Evolutionary conservation across 257 asterid species (phyloP), one percentile per base, ranked within the genome.

Genomic region (Oldenlandia corymbosa): DNA sequence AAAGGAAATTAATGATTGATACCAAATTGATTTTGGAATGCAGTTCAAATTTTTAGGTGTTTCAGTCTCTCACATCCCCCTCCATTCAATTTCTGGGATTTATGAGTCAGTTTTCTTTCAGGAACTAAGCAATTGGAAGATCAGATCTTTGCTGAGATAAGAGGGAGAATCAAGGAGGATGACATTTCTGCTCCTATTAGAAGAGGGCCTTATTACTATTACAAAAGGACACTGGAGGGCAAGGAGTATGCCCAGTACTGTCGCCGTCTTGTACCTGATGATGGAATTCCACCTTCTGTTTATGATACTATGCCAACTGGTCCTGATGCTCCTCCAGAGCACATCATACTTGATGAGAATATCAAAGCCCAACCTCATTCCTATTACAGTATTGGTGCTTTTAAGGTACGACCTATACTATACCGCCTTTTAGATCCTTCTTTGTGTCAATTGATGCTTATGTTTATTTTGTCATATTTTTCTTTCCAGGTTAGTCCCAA

Each of bases 121-220:
- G 98, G 82, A 58, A 85, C 88, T 73, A 92, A 85, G 75, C 83
- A 78, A 26, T 75, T 92, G 71, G 93, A 92, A 81, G 84, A 79
- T 63, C 80, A 79, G 69, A 82, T 92, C 53, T 92, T 71, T 65
- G 77, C 79, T 21, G 98, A 92, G 88, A 86, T 92, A 47, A 76
- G 93, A 77, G 83, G 89, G 47, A 86, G 95, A 36, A 74, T 92
- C 66, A 85, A 92, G 78, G 98, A 92, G 82, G 98, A 86, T 76
- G 98, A 89, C 64, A 80, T 87, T 65, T 78, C 95, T 20, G 89
- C 91, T 6, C 98, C 98, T 3, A 39, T 66, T 11, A 83, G 88
- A 20, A 77, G 76, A 58, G 95, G 97, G 55, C 59, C 81, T 74
- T 92, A 83, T 68, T 92, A 87, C 73, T 92, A 89, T 75, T 92